Evolutionary conservation across 768 basidiomycete species (phyloP).

Genomic region (Collybia sp.): DNA sequence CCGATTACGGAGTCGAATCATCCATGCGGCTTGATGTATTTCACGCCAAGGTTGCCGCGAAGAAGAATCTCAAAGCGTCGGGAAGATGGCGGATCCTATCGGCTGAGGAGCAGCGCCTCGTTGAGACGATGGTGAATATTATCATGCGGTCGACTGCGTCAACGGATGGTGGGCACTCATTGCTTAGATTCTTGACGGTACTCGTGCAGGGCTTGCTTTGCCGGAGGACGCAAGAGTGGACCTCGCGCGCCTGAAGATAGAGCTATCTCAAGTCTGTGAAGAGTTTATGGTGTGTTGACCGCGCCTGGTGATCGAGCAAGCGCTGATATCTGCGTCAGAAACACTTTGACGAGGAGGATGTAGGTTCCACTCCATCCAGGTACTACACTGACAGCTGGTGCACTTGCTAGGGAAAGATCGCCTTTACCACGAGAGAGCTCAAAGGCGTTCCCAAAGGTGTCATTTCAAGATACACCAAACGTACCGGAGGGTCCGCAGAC

Average conservation of each 20-base stretch:
- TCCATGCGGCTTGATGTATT: conserved; percentile 83
- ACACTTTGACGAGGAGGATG: conserved; percentile 90
- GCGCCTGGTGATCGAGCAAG: background rate
- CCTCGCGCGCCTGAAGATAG: conserved; percentile 64
- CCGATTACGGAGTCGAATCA: conserved; percentile 69
- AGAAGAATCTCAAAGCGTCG: conserved; percentile 61
- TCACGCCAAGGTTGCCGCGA: conserved; percentile 63
- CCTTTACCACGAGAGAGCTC: conserved; percentile 69
- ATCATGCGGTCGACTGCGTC: background rate
- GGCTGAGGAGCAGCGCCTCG: conserved; percentile 67
- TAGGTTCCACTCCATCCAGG: conserved; percentile 19
- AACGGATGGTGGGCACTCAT: background rate
- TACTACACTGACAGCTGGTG: background rate
- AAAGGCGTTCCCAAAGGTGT: conserved; percentile 80
- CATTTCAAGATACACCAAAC: conserved; percentile 69
- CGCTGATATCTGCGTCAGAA: conserved; percentile 38
- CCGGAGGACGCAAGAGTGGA: conserved; percentile 56
- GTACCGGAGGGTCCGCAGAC: conserved; percentile 50
- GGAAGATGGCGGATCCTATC: conserved; percentile 59
- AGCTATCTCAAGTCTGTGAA: conserved; percentile 67
- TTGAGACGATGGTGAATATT: conserved; percentile 63
- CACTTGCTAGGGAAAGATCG: conserved; percentile 45
- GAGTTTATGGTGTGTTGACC: conserved; percentile 62
- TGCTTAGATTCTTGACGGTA: conserved; percentile 65
- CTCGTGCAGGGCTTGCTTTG: conserved; percentile 71